phyloP scores from a whole-genome alignment of 805 yeast species.

The Candida wancherniae region DNA sequence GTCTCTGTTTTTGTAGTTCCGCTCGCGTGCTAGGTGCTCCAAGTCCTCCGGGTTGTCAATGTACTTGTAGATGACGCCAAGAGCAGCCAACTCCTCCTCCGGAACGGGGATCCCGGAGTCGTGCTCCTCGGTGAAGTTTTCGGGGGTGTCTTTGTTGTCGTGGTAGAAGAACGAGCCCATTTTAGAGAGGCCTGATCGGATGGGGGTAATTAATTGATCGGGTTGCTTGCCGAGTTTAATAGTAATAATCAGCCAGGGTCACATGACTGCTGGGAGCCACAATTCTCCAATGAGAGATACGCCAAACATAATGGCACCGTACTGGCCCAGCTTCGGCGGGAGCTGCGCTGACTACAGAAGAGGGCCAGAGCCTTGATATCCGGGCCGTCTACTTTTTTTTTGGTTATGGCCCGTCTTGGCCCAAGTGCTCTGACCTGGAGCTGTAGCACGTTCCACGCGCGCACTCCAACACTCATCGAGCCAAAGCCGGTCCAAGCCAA shows the following conservation, averaged over 20 bases:
- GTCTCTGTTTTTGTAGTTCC: conserved; percentile 80
- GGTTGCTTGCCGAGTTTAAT: background rate
- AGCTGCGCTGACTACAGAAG: no score
- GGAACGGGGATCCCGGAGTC: conserved; percentile 61
- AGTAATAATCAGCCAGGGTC: background rate
- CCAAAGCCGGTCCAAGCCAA: no score
- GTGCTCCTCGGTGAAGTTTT: conserved; percentile 63
- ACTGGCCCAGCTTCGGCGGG: no score
- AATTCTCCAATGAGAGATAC: no score
- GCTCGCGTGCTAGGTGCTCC: conserved; percentile 58
- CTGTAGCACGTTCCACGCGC: no score
- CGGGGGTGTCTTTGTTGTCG: conserved; percentile 53
- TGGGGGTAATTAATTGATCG: no score
- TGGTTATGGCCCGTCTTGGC: no score
- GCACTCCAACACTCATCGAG: no score
- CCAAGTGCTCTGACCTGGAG: no score
- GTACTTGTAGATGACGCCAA: conserved; percentile 68
- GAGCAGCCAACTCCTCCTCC: conserved; percentile 41
- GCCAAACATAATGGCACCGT: no score
- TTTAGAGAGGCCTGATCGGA: conserved; percentile 2
- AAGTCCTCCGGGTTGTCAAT: conserved; percentile 51
- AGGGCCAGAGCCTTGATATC: no score
- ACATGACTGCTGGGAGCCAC: background rate
- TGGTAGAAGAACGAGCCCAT: conserved; percentile 53
- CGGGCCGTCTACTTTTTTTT: no score